Evolutionary conservation across 192 early-diverging fungal genomes (phyloP), one percentile per base, ranked within the genome.

Genomic region (Podila horticola): DNA sequence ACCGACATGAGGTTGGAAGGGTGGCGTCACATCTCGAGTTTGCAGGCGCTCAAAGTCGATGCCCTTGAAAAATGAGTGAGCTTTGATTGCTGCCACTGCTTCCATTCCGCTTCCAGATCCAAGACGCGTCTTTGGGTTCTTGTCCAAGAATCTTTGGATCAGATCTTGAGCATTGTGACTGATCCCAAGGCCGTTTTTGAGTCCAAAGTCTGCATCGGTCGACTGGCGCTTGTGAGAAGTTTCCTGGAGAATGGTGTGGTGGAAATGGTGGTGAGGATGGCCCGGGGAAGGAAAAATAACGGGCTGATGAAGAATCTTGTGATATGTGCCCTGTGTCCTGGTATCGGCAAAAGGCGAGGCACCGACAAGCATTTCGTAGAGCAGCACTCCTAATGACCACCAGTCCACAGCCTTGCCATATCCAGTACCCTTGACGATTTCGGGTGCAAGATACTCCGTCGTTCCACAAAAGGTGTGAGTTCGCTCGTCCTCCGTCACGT

Each of bases 401-500:
- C 94, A 95, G 59, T 95, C 94, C 9, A 95, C 91, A 0, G 89
- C 84, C 62, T 92, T 87, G 12, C 86, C 87, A 65, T 95, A 95
- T 12, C 91, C 90, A 34, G 90, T 77, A 5, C 91, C 89, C n/a
- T 82, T 77, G 20, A 95, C 74, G 22, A 95, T 91, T 82, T 95
- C 94, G 10, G 96, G 97, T 1, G 97, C 97, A 64, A 98, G 88
- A 72, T 96, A 96, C 64, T 93, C 91, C 3, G 94, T 91, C 15
- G 94, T 98, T 48, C 95, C 96, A 76, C 95, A 96, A 76, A 96
- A 97, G 1, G 96, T 95, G 48, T 84, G 91, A 6, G 95, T 94
- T 19, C 90, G 86, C 70, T 76, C 84, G 29, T 86, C 76, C 55
- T 83, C 74, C 41, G 75, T 68, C 68, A 85, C 75, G 45, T 87